A percentile compares a stretch with the other conserved stretches of the same genome.
Evolutionary conservation across 106 monocot genomes (phyloP).

Genomic region (Acanthochlamys bracteata): DNA sequence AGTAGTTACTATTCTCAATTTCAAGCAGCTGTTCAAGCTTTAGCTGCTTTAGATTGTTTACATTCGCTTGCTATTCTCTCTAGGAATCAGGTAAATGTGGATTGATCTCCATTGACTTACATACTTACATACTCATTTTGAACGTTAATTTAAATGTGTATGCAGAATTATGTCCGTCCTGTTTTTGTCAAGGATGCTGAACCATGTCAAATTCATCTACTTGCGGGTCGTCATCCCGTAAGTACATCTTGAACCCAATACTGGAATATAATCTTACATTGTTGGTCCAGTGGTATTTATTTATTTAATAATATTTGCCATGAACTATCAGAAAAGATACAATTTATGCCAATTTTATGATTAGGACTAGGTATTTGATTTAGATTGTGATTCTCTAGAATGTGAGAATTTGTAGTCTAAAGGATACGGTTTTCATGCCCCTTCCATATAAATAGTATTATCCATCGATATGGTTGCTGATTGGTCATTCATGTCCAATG

Average conservation of each 20-base stretch:
- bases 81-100: slow-evolving; percentile 54
- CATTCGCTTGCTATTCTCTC: slow-evolving; percentile 84
- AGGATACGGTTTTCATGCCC: too few species aligned
- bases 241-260: slow-evolving; percentile 28
- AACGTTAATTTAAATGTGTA: neutral
- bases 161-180: slow-evolving; percentile 88
- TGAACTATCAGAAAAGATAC: too few species aligned
- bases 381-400: too few species aligned
- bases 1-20: slow-evolving; percentile 73
- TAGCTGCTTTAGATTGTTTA: slow-evolving; percentile 90
- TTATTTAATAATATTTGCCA: too few species aligned
- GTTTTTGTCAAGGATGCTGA: slow-evolving; percentile 71
- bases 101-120: neutral
- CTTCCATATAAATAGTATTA: too few species aligned
- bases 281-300: too few species aligned
- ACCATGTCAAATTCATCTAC: slow-evolving; percentile 65
- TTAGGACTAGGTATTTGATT: too few species aligned
- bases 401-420: too few species aligned
- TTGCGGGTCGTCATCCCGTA: slow-evolving; percentile 80
- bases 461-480: too few species aligned
- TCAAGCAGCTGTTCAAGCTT: slow-evolving; percentile 82
- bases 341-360: too few species aligned
- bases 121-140: neutral
- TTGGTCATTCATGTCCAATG: too few species aligned
- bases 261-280: too few species aligned